A percentile compares a stretch with the other conserved stretches of the same genome.
phyloP scores from a whole-genome alignment of 2,329 filamentous ascomycete genomes.

The Beauveria australis region DNA sequence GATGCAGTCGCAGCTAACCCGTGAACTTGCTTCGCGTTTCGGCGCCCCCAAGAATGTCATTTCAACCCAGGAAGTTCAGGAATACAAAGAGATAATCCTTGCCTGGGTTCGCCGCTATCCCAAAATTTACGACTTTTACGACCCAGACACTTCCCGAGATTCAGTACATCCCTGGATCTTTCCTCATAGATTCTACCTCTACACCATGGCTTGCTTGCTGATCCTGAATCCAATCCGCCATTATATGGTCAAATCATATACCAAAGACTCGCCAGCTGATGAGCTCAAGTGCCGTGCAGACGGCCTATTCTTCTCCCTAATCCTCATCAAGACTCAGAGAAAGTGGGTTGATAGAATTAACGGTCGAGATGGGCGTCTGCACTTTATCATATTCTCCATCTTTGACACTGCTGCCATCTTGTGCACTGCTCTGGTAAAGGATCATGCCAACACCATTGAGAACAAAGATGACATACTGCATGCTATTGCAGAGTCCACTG shows the following conservation, averaged over 20 bases:
- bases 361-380: slow-evolving; percentile 39
- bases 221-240: slow-evolving; percentile 38
- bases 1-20: slow-evolving; percentile 21
- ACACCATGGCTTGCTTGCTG: slow-evolving; percentile 36
- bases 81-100: slow-evolving; percentile 25
- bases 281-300: slow-evolving; percentile 28
- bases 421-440: slow-evolving; percentile 42
- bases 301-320: slow-evolving; percentile 35
- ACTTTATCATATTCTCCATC: slow-evolving; percentile 42
- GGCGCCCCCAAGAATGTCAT: slow-evolving; percentile 20
- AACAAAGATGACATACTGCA: slow-evolving; percentile 30
- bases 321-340: slow-evolving; percentile 30
- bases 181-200: slow-evolving; percentile 38
- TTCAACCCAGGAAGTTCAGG: slow-evolving; percentile 19
- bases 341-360: slow-evolving; percentile 34
- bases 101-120: slow-evolving; percentile 35
- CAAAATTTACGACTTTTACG: slow-evolving; percentile 28
- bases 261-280: slow-evolving; percentile 18
- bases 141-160: slow-evolving; percentile 34
- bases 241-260: slow-evolving; percentile 32
- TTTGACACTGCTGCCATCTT: slow-evolving; percentile 43
- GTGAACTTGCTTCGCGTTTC: slow-evolving; percentile 18
- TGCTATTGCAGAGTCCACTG: slow-evolving; percentile 27
- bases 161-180: slow-evolving; percentile 30
- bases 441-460: slow-evolving; percentile 22